Evolutionary conservation across 2,329 filamentous ascomycete genomes (phyloP).

Genomic region (Fusarium mangiferae): DNA sequence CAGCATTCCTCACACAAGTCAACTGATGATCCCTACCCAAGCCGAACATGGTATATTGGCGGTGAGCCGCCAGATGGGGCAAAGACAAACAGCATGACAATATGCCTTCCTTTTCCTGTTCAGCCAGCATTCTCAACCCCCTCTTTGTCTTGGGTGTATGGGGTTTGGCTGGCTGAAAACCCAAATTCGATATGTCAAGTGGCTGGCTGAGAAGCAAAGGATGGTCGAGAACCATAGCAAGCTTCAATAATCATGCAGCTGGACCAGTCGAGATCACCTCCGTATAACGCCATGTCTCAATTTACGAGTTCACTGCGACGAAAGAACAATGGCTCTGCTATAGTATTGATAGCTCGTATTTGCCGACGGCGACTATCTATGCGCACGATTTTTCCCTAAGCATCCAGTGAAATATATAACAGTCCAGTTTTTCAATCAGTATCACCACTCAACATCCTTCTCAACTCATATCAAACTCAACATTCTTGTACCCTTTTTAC

Average conservation of each 20-base stretch:
- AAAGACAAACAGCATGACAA: background rate
- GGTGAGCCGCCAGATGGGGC: background rate
- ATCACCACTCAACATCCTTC: background rate
- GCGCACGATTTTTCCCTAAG: accelerated
- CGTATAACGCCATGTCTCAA: background rate
- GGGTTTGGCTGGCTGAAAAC: background rate
- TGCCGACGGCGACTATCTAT: background rate
- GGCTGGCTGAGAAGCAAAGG: background rate
- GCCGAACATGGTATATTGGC: background rate
- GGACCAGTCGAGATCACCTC: background rate
- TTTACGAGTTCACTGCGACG: background rate
- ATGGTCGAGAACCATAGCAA: background rate
- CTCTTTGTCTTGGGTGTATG: background rate
- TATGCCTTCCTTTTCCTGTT: background rate
- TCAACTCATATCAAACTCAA: background rate
- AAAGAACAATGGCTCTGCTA: background rate
- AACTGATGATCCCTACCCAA: no score
- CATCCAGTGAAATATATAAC: background rate
- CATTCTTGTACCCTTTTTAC: background rate
- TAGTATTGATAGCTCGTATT: background rate
- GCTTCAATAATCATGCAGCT: background rate
- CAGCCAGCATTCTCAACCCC: background rate
- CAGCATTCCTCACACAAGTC: background rate
- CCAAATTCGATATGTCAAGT: background rate
- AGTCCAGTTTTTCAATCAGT: background rate